phyloP scores from a whole-genome alignment of 1,284 basidiomycete genomes.

The Austroboletus rostrupii region DNA sequence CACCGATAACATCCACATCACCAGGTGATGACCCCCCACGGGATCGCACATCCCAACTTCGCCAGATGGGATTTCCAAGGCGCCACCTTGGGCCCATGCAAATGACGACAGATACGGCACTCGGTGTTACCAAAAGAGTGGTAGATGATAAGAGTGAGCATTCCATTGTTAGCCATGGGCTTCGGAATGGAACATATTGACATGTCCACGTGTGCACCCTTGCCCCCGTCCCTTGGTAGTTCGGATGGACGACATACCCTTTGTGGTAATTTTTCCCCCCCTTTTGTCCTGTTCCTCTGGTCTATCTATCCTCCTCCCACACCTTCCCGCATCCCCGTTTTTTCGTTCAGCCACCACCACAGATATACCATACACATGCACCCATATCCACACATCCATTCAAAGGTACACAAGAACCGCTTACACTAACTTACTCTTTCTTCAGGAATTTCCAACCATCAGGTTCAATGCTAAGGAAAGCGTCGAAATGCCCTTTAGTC shows the following conservation, averaged over 20 bases:
- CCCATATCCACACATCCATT: too few species aligned
- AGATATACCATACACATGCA: too few species aligned
- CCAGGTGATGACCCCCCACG: conserved; percentile 72
- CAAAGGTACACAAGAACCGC: too few species aligned
- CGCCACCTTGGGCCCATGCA: conserved; percentile 75
- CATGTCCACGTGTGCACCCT: too few species aligned
- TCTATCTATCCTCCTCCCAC: too few species aligned
- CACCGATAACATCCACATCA: background rate
- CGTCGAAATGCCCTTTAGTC: conserved; percentile 93
- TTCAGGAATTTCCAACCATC: conserved; percentile 83
- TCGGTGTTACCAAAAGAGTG: conserved; percentile 67
- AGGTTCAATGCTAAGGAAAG: conserved; percentile 78
- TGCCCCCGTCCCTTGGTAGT: background rate
- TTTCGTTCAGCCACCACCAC: too few species aligned
- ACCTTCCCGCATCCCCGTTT: too few species aligned
- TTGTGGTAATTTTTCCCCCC: too few species aligned
- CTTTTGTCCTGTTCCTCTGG: too few species aligned
- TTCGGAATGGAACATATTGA: background rate
- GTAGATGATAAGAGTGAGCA: conserved; percentile 60
- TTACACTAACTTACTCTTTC: background rate
- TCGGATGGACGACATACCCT: conserved; percentile 56
- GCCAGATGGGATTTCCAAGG: conserved; percentile 83
- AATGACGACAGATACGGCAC: conserved; percentile 98
- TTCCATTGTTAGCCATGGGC: background rate
- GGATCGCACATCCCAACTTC: conserved; percentile 84